Percentiles rank a stretch among this genome's conserved stretches.
phyloP scores from a whole-genome alignment of 1,139 yeast species.

The Pichia norvegensis region DNA sequence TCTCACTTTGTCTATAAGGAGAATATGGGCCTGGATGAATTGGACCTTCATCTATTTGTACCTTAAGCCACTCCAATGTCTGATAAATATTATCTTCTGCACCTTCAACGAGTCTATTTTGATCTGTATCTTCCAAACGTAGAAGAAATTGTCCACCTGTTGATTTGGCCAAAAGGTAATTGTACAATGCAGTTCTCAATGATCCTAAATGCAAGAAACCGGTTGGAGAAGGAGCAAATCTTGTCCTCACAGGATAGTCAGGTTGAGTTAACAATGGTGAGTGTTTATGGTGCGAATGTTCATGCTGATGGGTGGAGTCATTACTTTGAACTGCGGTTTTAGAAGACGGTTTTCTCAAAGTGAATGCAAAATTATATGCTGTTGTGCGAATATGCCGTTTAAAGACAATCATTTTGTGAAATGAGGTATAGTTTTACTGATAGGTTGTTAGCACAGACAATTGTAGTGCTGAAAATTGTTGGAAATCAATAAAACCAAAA shows the following conservation, averaged over 20 bases:
- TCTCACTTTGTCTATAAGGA: slow-evolving; percentile 80
- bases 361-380: background rate
- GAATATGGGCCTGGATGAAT: slow-evolving; percentile 54
- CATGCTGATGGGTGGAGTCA: slow-evolving; percentile 2
- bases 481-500: background rate
- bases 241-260: slow-evolving; percentile 60
- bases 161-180: slow-evolving; percentile 69
- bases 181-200: slow-evolving; percentile 84
- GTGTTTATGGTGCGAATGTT: slow-evolving; percentile 9
- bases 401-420: background rate
- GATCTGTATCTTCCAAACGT: slow-evolving; percentile 90
- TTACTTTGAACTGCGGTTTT: background rate
- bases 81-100: slow-evolving; percentile 80
- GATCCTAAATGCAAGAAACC: slow-evolving; percentile 91
- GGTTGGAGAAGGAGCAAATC: slow-evolving; percentile 98
- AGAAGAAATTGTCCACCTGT: slow-evolving; percentile 77
- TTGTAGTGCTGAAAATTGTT: background rate
- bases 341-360: background rate
- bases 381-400: background rate
- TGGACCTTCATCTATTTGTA: slow-evolving; percentile 80
- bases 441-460: no score
- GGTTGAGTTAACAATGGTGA: slow-evolving; percentile 15
- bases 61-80: slow-evolving; percentile 69
- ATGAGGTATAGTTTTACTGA: no score
- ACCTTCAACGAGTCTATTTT: slow-evolving; percentile 61